Evolutionary conservation across 2,329 filamentous ascomycete genomes (phyloP).

Genomic region (Monosporascus sp.): DNA sequence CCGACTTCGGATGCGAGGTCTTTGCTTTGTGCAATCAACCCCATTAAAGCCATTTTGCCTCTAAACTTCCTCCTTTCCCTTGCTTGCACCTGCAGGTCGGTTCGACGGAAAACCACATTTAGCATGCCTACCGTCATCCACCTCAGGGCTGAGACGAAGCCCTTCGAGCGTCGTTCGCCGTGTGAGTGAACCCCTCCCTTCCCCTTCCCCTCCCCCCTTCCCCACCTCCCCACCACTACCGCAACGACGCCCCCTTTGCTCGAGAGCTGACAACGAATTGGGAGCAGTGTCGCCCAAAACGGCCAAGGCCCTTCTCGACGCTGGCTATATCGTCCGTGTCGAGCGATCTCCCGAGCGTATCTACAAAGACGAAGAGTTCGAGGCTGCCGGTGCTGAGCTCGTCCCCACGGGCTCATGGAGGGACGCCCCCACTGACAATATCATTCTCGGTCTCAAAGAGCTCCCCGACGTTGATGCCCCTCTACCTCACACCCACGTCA

Average conservation of each 20-base stretch:
- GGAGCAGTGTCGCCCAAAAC: slow-evolving; percentile 29
- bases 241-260: no score
- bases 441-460: slow-evolving; percentile 68
- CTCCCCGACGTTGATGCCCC: slow-evolving; percentile 21
- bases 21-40: no score
- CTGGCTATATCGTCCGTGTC: slow-evolving; percentile 64
- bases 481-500: not conserved
- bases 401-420: slow-evolving; percentile 65
- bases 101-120: not conserved
- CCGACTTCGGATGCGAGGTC: no score
- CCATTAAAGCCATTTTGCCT: no score
- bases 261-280: no score
- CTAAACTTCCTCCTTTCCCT: no score
- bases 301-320: slow-evolving; percentile 59
- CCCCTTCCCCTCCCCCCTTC: no score
- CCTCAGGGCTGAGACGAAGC: slow-evolving; percentile 56
- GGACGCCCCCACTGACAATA: slow-evolving; percentile 60
- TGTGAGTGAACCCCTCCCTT: no score
- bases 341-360: slow-evolving; percentile 66
- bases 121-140: slow-evolving; percentile 39
- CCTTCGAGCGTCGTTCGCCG: slow-evolving; percentile 47
- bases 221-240: no score
- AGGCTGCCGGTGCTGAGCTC: slow-evolving; percentile 58
- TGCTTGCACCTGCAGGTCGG: no score
- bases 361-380: slow-evolving; percentile 57